Percentiles rank a stretch among this genome's conserved stretches.
These are phyloP conservation scores for Raddia distichophylla DNA, from an alignment of 176 grass and related monocot species.

Conservation along the genomic window DNA sequence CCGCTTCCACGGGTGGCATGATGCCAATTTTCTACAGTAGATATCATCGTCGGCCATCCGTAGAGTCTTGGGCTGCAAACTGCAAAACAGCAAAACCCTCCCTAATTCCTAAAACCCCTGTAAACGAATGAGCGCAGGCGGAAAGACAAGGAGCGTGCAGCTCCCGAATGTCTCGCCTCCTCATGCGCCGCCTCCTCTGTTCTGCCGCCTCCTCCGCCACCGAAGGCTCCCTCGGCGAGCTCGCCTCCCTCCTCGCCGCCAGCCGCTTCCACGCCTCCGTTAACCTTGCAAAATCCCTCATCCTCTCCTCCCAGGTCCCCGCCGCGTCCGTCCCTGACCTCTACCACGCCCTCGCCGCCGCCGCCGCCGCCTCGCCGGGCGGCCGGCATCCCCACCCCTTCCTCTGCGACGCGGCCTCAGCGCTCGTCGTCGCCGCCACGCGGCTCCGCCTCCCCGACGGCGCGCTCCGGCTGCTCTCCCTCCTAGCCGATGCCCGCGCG, in stretches of 20 bases:
- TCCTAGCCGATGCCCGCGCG: constrained; percentile 33
- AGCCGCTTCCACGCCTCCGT: constrained; percentile 56
- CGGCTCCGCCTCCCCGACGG: constrained; percentile 48
- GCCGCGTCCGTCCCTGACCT: constrained; percentile 41
- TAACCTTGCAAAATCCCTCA: constrained; percentile 38
- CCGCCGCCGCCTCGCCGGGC: neutral
- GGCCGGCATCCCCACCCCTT: constrained; percentile 8
- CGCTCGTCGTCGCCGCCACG: constrained; percentile 41
- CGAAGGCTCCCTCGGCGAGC: constrained; percentile 24
- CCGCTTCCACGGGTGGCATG: too few relatives aligned
- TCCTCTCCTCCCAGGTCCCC: constrained; percentile 35
- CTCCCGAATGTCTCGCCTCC: constrained; percentile 32
- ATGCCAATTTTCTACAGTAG: too few relatives aligned
- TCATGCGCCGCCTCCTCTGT: constrained; percentile 25
- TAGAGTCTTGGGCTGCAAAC: too few relatives aligned
- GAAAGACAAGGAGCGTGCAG: too few relatives aligned
- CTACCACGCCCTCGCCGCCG: constrained; percentile 44
- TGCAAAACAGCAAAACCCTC: too few relatives aligned
- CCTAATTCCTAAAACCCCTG: too few relatives aligned
- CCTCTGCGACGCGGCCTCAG: constrained; percentile 43
- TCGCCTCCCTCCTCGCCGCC: constrained; percentile 40
- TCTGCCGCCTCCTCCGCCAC: neutral
- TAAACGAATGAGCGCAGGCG: too few relatives aligned
- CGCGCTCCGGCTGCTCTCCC: constrained; percentile 47
- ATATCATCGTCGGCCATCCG: too few relatives aligned